A percentile compares a stretch with the other conserved stretches of the same genome.
Evolutionary conservation across 768 basidiomycete genomes (phyloP).

Genomic region (Suillus subluteus): DNA sequence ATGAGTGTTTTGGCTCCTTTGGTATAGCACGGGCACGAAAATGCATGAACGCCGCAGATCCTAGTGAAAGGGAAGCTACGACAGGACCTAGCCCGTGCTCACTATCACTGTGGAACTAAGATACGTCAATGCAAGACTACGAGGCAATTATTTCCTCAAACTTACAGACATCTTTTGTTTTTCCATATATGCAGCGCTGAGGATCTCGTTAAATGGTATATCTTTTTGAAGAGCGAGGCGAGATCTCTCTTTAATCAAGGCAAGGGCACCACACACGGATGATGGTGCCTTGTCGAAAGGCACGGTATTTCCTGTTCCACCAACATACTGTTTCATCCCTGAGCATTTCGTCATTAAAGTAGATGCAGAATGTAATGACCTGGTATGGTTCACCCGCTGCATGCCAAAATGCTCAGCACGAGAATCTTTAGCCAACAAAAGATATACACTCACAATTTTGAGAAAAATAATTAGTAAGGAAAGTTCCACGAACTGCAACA

Average conservation of each 20-base stretch:
- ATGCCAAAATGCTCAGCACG: slow-evolving; percentile 9
- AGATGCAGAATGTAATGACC: slow-evolving; percentile 36
- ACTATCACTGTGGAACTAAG: slow-evolving; percentile 78
- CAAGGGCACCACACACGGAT: slow-evolving; percentile 61
- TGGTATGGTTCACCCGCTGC: slow-evolving; percentile 82
- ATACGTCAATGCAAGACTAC: slow-evolving; percentile 16
- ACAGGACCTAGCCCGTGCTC: slow-evolving; percentile 73
- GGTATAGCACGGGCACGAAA: slow-evolving; percentile 57
- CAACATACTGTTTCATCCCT: slow-evolving; percentile 61
- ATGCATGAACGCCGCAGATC: slow-evolving; percentile 79
- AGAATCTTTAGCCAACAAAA: not conserved
- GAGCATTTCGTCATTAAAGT: slow-evolving; percentile 15
- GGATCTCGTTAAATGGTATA: slow-evolving; percentile 71
- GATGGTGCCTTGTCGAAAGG: slow-evolving; percentile 61
- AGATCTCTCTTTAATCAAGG: slow-evolving; percentile 61
- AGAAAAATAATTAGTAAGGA: slow-evolving; percentile 83
- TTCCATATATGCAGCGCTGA: slow-evolving; percentile 86
- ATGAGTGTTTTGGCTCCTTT: slow-evolving; percentile 32
- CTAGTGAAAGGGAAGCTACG: slow-evolving; percentile 78
- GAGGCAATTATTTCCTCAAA: slow-evolving; percentile 10
- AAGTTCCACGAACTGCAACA: slow-evolving; percentile 60
- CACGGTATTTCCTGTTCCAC: slow-evolving; percentile 73
- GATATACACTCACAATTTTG: slow-evolving; percentile 67
- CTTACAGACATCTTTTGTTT: slow-evolving; percentile 81
- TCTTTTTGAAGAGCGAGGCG: slow-evolving; percentile 43